These are phyloP conservation scores for Cadophora gregata DNA, from an alignment of 2,329 filamentous ascomycete genomes.

Conservation along the genomic window DNA sequence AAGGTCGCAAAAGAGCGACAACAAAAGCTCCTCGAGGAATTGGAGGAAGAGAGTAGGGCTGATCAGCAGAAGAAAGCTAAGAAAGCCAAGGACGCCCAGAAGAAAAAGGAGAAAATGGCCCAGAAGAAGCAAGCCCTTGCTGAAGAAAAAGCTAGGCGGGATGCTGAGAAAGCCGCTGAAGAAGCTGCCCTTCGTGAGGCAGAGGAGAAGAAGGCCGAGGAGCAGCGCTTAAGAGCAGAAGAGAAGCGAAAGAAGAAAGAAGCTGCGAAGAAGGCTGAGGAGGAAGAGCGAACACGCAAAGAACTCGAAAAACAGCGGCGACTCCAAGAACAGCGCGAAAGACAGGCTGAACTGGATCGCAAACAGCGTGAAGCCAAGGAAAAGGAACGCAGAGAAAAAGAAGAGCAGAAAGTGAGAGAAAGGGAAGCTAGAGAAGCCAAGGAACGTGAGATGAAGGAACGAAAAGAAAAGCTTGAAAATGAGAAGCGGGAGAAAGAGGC, in stretches of 20 bases:
- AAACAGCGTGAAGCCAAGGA: constrained; percentile 82
- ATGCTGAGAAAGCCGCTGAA: constrained; percentile 88
- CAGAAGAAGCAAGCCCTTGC: constrained; percentile 87
- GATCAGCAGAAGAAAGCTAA: constrained; percentile 85
- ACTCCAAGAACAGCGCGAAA: constrained; percentile 82
- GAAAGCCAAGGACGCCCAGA: constrained; percentile 91
- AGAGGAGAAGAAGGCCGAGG: constrained; percentile 80
- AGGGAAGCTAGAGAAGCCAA: constrained; percentile 76
- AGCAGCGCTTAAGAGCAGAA: constrained; percentile 81
- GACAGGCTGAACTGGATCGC: constrained; percentile 83
- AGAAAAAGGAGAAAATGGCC: constrained; percentile 91
- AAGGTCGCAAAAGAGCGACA: constrained; percentile 95
- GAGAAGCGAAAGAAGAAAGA: constrained; percentile 93
- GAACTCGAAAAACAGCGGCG: constrained; percentile 84
- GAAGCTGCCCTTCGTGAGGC: constrained; percentile 77
- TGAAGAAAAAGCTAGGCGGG: constrained; percentile 87
- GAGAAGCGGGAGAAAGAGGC: constrained; percentile 65
- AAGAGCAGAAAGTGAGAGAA: constrained; percentile 81
- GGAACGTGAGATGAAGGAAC: constrained; percentile 60
- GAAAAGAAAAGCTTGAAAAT: constrained; percentile 62
- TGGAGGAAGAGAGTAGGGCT: constrained; percentile 81
- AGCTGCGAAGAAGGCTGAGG: constrained; percentile 85
- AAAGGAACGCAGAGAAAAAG: constrained; percentile 82
- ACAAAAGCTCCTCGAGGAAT: constrained; percentile 85
- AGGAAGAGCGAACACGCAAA: constrained; percentile 84